Evolutionary conservation across 2,329 filamentous ascomycete genomes (phyloP), one percentile per base, ranked within the genome.

Genomic region (Chrysosphaeria jannelii): DNA sequence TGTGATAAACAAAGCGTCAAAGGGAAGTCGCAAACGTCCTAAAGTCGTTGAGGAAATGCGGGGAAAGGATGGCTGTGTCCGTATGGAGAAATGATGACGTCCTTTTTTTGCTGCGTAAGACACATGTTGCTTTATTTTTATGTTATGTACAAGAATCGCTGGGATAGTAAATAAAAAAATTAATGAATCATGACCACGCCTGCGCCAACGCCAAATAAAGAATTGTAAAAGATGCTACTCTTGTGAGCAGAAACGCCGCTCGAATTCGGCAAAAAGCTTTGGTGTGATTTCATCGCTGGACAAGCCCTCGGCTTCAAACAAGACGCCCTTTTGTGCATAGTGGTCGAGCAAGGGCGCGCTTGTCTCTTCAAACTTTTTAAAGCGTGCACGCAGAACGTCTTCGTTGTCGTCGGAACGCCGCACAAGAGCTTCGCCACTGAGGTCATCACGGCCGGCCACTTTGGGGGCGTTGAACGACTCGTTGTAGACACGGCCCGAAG

Each of bases 211-310:
- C n/a, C n/a, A n/a, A n/a, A n/a, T n/a, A n/a, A n/a, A n/a, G n/a
- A n/a, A n/a, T n/a, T n/a, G n/a, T n/a, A n/a, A n/a, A n/a, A n/a
- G n/a, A n/a, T n/a, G n/a, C n/a, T n/a, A n/a, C n/a, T n/a, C n/a
- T n/a, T n/a, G n/a, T n/a, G n/a, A n/a, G 23, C 26, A 30, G 45
- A 93, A 93, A 27, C 70, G 57, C 38, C 51, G 60, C 46, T 74
- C 66, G 41, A 97, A 74, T 45, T 90, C 78, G 6, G 51, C 46
- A 37, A 76, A 72, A 14, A 97, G 51, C 48, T 78, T 66, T n/a
- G 85, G 85, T 25, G 59, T 79, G 35, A 97, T 97, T 47, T 93
- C 85, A 39, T 97, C 75, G 38, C 78, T 90, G 41, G 65, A 81
- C 45, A 79, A 62, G 12, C 85, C 85, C 34, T 75, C 54, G 4